Base-by-base conservation (phyloP, 2,329 filamentous ascomycete species). In the Xylaria sp. region DNA sequence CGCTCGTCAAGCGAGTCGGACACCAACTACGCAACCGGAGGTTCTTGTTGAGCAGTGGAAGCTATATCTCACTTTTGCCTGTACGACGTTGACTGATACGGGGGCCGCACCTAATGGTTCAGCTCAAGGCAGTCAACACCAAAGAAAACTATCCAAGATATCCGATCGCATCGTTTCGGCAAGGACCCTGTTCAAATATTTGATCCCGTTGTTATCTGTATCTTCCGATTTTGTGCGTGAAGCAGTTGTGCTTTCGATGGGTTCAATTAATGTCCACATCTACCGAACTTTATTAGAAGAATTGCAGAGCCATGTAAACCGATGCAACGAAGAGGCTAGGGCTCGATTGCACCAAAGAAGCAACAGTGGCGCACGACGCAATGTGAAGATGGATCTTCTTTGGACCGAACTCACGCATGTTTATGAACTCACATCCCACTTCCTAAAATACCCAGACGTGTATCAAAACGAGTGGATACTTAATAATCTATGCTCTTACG, bases 41-140 rank as follows among this genome's bases (percentile, higher is more conserved):
- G 89, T 97, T 25, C 85, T 97, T 65, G 89, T 99, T 66, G 97
- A 98, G 79, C 96, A 99, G 78, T 99, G 95, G 95, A 98, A 97
- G 80, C 84, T 98, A 2, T 98, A 98, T 78, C 85, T 99, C 30
- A 94, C 97, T 63, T 97, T 99, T 81, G 96, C 95, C 10, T 99
- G 97, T 80, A 97, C 95, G 10, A 98, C 96, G 0, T 84, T 99
- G 65, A 94, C 93, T 43, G 96, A 96, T 72, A 88, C 93, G 10
- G 93, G 93, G 10, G 89, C 84, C 64, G 84, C 85, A 25, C 87
- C 89, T 63, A 83, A 90, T 34, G 83, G 85, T 13, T 83, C 83
- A 1, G 80, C 83, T 7, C 85, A 85, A 73, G 86, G 86, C 69
- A 85, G 86, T 43, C 91, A 97, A 71, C 95, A 98, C 79, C 86